A percentile compares a stretch with the other conserved stretches of the same genome.
phyloP scores from a whole-genome alignment of 805 yeast genomes.

The Kodamaea lidongshanica region DNA sequence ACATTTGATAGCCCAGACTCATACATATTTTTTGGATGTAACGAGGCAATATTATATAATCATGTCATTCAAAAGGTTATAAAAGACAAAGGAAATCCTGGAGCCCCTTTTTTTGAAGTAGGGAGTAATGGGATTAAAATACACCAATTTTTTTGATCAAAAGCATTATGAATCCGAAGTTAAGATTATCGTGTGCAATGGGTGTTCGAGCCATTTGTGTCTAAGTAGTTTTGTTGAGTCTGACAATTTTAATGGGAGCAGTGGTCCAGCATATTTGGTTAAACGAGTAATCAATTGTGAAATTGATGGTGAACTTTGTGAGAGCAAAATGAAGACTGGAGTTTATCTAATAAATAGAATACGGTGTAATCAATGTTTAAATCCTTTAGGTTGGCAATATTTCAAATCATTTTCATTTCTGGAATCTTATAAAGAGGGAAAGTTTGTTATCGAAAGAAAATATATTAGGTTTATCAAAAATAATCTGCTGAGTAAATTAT shows the following conservation, averaged over 20 bases:
- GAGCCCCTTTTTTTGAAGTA: background rate
- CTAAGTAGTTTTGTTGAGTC: constrained; percentile 29
- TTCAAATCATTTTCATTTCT: constrained; percentile 29
- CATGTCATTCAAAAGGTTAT: no score
- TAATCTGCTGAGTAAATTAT: constrained; percentile 26
- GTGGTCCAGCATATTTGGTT: constrained; percentile 38
- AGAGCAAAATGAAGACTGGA: constrained; percentile 37
- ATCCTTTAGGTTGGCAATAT: constrained; percentile 36
- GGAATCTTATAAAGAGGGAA: constrained; percentile 40
- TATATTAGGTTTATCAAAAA: constrained; percentile 31
- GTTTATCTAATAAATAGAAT: constrained; percentile 31
- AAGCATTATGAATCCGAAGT: constrained; percentile 32
- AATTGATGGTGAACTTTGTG: constrained; percentile 21
- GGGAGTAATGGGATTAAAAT: constrained; percentile 35
- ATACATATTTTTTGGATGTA: no score
- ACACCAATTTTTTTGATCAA: constrained; percentile 35
- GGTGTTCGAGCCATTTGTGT: constrained; percentile 38
- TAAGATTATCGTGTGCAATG: constrained; percentile 35
- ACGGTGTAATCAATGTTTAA: constrained; percentile 34
- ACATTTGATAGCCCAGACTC: no score
- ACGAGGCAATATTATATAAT: no score
- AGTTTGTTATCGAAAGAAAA: constrained; percentile 37
- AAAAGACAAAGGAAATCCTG: no score
- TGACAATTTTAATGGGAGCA: constrained; percentile 34
- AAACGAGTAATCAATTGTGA: constrained; percentile 32